Base-by-base conservation (phyloP, 805 yeast species). In the Yarrowia divulgata region DNA sequence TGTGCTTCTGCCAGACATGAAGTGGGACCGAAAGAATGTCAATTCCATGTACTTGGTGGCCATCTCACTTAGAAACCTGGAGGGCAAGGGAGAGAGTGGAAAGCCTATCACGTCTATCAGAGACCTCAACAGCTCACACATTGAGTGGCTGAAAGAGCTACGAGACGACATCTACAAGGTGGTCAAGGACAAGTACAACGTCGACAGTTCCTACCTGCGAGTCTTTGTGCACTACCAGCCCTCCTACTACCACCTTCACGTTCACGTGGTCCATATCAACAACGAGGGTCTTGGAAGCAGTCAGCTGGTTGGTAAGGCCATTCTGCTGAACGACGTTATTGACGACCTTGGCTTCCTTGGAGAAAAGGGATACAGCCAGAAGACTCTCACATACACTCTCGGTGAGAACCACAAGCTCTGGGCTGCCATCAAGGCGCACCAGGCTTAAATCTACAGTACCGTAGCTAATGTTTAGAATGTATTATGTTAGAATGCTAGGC, bases 201-300 rank as follows among this genome's bases (percentile, higher is more conserved):
- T 92, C 13, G 77, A 73, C 1, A 73, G 80, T 0, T 89, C 89
- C 75, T 85, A 88, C 73, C 77, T 95, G 73, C 84, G 97, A 70
- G 76, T 93, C 1, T 95, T 90, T 75, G 84, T 95, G 62, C 99
- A 95, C 73, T 80, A 95, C 78, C 98, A 93, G 73, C 99, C 99
- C 0, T 90, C 97, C 0, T 95, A 94, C 77, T 95, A 95, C 76
- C 98, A 95, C 75, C 89, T 95, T 81, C 99, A 95, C 76, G 84
- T 95, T 18, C 99, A 95, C 77, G 88, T 91, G 18, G 97, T 92
- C 19, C 89, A 90, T 74, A 82, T 90, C 7, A 82, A 79, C 19
- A 90, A 90, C 73, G 86, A 68, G 87, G 92, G 57, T 84, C 84
- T 72, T 87, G 96, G 58, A 84, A 63, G 48, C 57, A 49, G 68